These are phyloP conservation scores for Phytopythium mirpurense DNA, from an alignment of 352 stramenopile species.

Conservation along the genomic window DNA sequence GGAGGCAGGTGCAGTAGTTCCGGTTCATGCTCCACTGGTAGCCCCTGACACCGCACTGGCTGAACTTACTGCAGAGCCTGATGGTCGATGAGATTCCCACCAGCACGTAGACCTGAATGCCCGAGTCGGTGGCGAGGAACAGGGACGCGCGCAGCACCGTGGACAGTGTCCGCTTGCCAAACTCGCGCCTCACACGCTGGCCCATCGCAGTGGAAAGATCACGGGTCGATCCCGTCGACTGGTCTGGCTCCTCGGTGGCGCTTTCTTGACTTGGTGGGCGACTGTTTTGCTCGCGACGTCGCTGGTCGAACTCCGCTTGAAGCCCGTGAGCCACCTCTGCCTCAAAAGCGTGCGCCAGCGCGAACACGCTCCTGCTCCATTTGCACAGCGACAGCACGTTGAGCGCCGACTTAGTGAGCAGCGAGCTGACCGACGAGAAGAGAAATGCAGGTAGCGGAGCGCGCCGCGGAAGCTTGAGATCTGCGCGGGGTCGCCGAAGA, in stretches of 20 bases:
- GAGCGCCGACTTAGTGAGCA: conserved; percentile 35
- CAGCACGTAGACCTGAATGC: conserved; percentile 26
- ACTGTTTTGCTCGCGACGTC: neutral
- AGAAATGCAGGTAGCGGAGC: conserved; percentile 28
- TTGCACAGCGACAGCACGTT: conserved; percentile 42
- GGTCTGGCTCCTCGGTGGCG: neutral
- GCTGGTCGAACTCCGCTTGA: conserved; percentile 14
- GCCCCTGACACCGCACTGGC: conserved; percentile 33
- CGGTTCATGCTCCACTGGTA: conserved; percentile 21
- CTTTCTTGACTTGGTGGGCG: too few relatives aligned
- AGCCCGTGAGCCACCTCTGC: too few relatives aligned
- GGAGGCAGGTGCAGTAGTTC: conserved; percentile 25
- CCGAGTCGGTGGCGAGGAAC: conserved; percentile 24
- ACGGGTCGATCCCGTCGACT: neutral
- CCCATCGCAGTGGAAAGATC: conserved; percentile 3
- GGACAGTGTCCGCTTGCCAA: conserved; percentile 14
- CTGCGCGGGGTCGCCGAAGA: conserved; percentile 31
- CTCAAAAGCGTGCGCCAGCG: conserved; percentile 17
- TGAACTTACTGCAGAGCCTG: conserved; percentile 20
- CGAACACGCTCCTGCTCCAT: conserved; percentile 33
- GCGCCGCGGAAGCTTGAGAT: conserved; percentile 33
- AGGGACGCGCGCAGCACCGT: conserved; percentile 20
- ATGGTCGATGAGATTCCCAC: conserved; percentile 18
- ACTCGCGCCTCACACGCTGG: conserved; percentile 13
- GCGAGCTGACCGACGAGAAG: conserved; percentile 9